Evolutionary conservation across 1,284 basidiomycete species (phyloP).

Genomic region (Meira nashicola): DNA sequence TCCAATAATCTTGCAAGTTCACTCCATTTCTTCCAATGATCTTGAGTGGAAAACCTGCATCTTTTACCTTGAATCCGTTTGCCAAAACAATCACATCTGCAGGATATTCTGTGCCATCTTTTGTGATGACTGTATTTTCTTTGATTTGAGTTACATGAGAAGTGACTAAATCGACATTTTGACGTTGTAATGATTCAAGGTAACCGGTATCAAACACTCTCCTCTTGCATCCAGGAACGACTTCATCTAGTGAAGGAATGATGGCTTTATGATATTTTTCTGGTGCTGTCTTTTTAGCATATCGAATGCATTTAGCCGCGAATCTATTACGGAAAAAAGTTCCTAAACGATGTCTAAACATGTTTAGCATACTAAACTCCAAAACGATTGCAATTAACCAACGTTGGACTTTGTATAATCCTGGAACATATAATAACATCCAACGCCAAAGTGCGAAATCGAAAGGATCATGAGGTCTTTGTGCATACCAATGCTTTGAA

Average conservation of each 20-base stretch:
- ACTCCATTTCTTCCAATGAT: slow-evolving; percentile 26
- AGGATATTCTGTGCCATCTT: slow-evolving; percentile 36
- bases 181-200: slow-evolving; percentile 30
- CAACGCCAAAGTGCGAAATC: slow-evolving; percentile 39
- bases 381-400: slow-evolving; percentile 39
- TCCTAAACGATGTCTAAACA: slow-evolving; percentile 28
- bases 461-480: slow-evolving; percentile 30
- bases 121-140: slow-evolving; percentile 36
- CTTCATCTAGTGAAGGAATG: slow-evolving; percentile 34
- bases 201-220: slow-evolving; percentile 46
- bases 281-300: slow-evolving; percentile 42
- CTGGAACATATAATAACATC: slow-evolving; percentile 27
- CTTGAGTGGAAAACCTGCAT: slow-evolving; percentile 39
- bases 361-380: slow-evolving; percentile 40
- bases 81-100: slow-evolving; percentile 50
- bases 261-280: slow-evolving; percentile 43
- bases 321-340: slow-evolving; percentile 26
- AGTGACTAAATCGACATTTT: slow-evolving; percentile 36
- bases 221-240: slow-evolving; percentile 44
- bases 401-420: slow-evolving; percentile 33
- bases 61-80: slow-evolving; percentile 41
- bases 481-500: slow-evolving; percentile 36
- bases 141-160: slow-evolving; percentile 37
- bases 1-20: slow-evolving; percentile 39
- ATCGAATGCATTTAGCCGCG: slow-evolving; percentile 28